These are phyloP conservation scores for Chlorella sp. DNA, from an alignment of 139 green algal species.

Conservation along the genomic window DNA sequence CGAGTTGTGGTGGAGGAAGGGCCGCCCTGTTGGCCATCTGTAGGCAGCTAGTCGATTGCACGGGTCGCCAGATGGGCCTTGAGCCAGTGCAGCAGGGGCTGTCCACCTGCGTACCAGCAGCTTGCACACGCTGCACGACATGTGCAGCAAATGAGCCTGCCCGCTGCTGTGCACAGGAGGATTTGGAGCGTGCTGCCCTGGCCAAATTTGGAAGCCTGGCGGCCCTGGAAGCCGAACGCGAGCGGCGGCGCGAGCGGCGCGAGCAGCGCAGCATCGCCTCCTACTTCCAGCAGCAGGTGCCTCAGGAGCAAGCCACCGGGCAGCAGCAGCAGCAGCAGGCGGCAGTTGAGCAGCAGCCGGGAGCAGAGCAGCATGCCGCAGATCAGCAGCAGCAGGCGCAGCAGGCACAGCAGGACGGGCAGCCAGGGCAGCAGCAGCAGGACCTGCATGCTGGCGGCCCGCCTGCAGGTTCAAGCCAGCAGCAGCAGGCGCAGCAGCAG, in stretches of 20 bases:
- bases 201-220: constrained; percentile 3
- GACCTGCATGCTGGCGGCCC: background rate
- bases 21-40: too few relatives aligned
- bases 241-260: constrained; percentile 11
- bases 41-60: too few relatives aligned
- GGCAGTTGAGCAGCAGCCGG: background rate
- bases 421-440: background rate
- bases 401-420: background rate
- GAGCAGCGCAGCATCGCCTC: constrained; percentile 25
- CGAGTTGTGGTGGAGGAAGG: background rate
- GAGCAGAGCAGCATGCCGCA: background rate
- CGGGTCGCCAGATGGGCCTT: too few relatives aligned
- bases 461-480: background rate
- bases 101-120: too few relatives aligned
- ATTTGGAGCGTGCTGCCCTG: background rate
- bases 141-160: too few relatives aligned
- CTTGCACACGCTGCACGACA: too few relatives aligned
- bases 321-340: background rate
- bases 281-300: constrained; percentile 4
- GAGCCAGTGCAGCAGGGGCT: too few relatives aligned
- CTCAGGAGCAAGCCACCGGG: background rate
- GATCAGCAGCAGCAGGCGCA: background rate
- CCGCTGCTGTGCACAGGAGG: background rate
- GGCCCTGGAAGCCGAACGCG: constrained; percentile 2
- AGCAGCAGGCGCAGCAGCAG: background rate